These are phyloP conservation scores for Pholiota adiposa DNA, from an alignment of 1,284 basidiomycete genomes.

Conservation along the genomic window DNA sequence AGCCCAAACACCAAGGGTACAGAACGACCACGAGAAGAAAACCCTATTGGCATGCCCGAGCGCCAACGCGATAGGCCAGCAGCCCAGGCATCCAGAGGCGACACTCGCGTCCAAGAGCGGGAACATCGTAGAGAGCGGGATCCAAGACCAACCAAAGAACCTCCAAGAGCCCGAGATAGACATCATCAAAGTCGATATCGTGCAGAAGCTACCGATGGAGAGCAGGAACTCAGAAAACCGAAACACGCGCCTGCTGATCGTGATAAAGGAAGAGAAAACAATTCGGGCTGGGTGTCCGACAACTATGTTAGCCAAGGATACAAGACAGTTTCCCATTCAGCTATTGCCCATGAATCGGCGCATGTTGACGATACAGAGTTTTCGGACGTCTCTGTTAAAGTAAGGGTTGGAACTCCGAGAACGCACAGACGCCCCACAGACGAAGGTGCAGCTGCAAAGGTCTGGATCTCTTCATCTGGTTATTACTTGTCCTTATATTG, in stretches of 20 bases:
- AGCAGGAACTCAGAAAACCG: conserved; percentile 17
- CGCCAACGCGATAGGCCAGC: not conserved
- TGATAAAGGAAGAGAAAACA: conserved; percentile 25
- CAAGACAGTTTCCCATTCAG: conserved; percentile 14
- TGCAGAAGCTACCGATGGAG: conserved; percentile 24
- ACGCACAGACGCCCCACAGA: conserved; percentile 21
- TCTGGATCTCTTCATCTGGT: conserved; percentile 7
- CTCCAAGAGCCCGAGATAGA: conserved; percentile 15
- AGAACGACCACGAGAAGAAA: conserved; percentile 13
- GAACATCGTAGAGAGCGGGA: conserved; percentile 20
- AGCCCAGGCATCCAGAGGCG: conserved; percentile 5
- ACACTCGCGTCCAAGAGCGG: conserved; percentile 15
- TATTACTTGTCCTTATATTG: not conserved
- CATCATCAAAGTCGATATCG: conserved; percentile 23
- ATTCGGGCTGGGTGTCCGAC: conserved; percentile 24
- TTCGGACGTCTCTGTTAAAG: conserved; percentile 30
- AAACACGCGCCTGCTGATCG: conserved; percentile 20
- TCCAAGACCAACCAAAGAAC: conserved; percentile 13
- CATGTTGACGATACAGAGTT: conserved; percentile 27
- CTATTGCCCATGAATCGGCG: conserved; percentile 7
- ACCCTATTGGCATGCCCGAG: not conserved
- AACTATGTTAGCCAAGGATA: conserved; percentile 15
- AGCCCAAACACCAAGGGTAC: conserved; percentile 12
- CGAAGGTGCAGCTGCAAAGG: conserved; percentile 17
- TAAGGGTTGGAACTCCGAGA: conserved; percentile 14